Base-by-base conservation (phyloP, 1,284 basidiomycete genomes). In the Malassezia pachydermatis region DNA sequence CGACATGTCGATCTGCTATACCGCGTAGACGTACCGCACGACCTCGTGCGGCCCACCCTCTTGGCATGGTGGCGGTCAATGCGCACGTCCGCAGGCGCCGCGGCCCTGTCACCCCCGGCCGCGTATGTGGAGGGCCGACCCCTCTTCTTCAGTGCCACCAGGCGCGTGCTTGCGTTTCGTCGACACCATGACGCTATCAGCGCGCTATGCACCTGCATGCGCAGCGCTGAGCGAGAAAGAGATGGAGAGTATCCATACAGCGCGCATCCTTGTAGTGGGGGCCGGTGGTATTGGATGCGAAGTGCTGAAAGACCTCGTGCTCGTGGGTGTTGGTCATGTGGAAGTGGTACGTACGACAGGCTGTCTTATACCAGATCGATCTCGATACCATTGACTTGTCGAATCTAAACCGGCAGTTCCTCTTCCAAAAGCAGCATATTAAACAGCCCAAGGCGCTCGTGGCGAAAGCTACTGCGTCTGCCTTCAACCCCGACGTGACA, bases 321-420 rank as follows among this genome's bases (percentile, higher is more conserved):
- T 92, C 39, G 84, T 86, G 4, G 92, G 92, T 17, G 94, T 96
- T 62, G 84, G 84, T 25, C 78, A 88, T 65, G 89, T 96, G 57
- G 90, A 92, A 0, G 76, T 79, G 45, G 76, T 76, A 41, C 30
- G 54, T 34, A 17, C 22, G 22, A 20, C n/a, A 6, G n/a, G 16
- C 30, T 20, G 30, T 19, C 28, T 39, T 16, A 37, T 32, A 35
- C 25, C 53, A 70, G 62, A 79, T 99, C 58, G 94, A 98, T 75
- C 78, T 99, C 53, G 94, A 99, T 75, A 98, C 92, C 6, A 98
- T 98, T 73, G 94, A 99, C 78, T 79, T 98, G 25, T 95, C 89
- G 44, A 99, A 98, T 72, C 77, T 98, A 44, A 99, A 99, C 71
- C 81, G 94, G 19, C 94, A 98, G 69, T 99, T 99, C 73, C 77